Conservation (phyloP, 805 yeast species). For the Yarrowia bubula region DNA sequence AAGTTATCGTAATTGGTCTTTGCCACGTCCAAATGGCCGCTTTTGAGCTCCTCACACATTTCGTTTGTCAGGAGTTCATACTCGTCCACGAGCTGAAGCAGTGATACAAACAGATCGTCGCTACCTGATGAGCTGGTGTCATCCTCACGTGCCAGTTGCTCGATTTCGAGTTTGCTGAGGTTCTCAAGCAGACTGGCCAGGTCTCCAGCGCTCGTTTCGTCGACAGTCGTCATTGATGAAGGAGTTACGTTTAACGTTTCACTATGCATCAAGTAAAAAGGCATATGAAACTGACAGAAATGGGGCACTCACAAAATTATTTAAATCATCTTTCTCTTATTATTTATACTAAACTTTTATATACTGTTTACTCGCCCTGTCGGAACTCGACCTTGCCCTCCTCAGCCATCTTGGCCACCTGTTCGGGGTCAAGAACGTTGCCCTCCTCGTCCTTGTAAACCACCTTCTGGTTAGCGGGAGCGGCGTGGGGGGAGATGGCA, state of each 20-base stretch:
- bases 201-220: not conserved
- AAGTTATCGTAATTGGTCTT: constrained; percentile 17
- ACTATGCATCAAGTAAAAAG: not conserved
- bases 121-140: not conserved
- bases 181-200: not conserved
- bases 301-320: not conserved
- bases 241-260: not conserved
- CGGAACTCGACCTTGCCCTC: constrained; percentile 30
- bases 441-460: constrained; percentile 44
- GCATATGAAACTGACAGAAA: not conserved
- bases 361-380: constrained; percentile 10
- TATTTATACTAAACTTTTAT: constrained; percentile 15
- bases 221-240: constrained; percentile 1
- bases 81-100: constrained; percentile 6
- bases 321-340: constrained; percentile 5
- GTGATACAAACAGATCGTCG: constrained; percentile 1
- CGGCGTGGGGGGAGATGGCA: constrained; percentile 6
- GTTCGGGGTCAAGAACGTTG: constrained; percentile 37
- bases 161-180: constrained; percentile 2
- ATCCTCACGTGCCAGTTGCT: not conserved
- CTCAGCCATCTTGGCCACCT: constrained; percentile 28
- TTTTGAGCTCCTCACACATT: constrained; percentile 5
- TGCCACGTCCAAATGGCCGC: constrained; percentile 6
- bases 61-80: not conserved
- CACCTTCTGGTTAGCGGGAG: constrained; percentile 28